These are phyloP conservation scores for Chlamydomonas sphaeroides DNA, from an alignment of 139 green algal species.

Conservation along the genomic window DNA sequence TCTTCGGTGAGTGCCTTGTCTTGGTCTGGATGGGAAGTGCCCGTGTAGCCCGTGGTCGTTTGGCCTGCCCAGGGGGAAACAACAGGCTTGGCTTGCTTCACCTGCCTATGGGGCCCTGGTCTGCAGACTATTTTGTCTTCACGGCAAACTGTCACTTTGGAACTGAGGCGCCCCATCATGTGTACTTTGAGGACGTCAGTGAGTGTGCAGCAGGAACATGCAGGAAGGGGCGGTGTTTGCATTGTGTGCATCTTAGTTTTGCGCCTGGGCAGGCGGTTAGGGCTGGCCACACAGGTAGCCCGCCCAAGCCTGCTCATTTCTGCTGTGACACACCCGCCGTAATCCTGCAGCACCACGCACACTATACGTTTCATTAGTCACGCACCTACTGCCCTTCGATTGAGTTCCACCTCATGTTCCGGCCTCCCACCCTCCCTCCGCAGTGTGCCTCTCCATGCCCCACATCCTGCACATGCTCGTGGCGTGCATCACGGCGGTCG, in stretches of 20 bases:
- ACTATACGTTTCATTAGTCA: too few relatives aligned
- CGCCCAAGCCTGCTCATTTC: too few relatives aligned
- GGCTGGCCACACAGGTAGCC: too few relatives aligned
- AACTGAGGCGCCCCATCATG: neutral
- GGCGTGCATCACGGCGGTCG: neutral
- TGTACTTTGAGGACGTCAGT: conserved; percentile 9
- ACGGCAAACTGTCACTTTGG: conserved; percentile 13
- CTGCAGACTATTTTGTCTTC: conserved; percentile 17
- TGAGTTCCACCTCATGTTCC: too few relatives aligned
- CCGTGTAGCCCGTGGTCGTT: too few relatives aligned
- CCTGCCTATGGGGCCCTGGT: neutral
- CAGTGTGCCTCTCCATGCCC: conserved; percentile 40
- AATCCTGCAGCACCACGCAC: neutral
- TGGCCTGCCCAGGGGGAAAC: too few relatives aligned
- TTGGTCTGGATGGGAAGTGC: too few relatives aligned
- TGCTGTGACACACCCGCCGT: too few relatives aligned
- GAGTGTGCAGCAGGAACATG: neutral
- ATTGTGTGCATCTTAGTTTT: too few relatives aligned
- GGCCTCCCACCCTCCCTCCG: neutral
- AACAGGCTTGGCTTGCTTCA: neutral
- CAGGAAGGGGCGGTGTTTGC: too few relatives aligned
- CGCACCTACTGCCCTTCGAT: neutral
- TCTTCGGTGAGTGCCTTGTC: neutral
- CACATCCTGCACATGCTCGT: conserved; percentile 42
- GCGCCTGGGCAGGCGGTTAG: neutral